Base-by-base conservation (phyloP, 2,329 filamentous ascomycete genomes). In the Nemania diffusa region DNA sequence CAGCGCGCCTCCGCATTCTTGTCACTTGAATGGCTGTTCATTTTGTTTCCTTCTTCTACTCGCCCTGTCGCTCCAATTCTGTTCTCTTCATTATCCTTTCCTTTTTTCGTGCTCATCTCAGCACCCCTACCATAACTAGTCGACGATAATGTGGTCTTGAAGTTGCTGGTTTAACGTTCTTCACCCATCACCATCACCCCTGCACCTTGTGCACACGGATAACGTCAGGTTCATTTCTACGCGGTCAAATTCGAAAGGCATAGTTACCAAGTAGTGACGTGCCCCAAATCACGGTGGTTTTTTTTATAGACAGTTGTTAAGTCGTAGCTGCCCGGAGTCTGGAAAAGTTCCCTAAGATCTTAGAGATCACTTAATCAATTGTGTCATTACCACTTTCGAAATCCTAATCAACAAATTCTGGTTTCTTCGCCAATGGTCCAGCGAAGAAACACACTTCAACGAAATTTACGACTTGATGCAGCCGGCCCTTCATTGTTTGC, bases 81-180 rank as follows among this genome's bases (percentile, higher is more conserved):
- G 22, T 29, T 4, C 26, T 40, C 46, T 58, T 44, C 59, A 65
- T 50, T 62, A 66, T 60, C 63, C 69, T 67, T 68, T 70, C 67
- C 69, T 68, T 70, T 53, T 65, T 71, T 34, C 48, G 40, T 56
- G 67, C 63, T 67, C 64, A 34, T 63, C 61, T 67, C 56, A 4
- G 67, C 50, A 61, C 61, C 56, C 44, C 15, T 65, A 57, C 37
- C 44, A 2, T n/a, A n/a, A n/a, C n/a, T 53, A 2, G 24, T 58
- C 53, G 11, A 26, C 56, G 24, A 59, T 40, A 57, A 22, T 52
- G 42, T 53, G 57, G 65, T 67, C 26, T 61, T 64, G 64, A 56
- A 64, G 50, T 61, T 64, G 42, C 65, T 57, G 61, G 55, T 58
- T 63, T 64, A 57, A 64, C 50, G 9, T 44, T 56, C 53, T 53